Evolutionary conservation across 495 filamentous ascomycete genomes (phyloP).

Genomic region (Annulohypoxylon maeteangense): DNA sequence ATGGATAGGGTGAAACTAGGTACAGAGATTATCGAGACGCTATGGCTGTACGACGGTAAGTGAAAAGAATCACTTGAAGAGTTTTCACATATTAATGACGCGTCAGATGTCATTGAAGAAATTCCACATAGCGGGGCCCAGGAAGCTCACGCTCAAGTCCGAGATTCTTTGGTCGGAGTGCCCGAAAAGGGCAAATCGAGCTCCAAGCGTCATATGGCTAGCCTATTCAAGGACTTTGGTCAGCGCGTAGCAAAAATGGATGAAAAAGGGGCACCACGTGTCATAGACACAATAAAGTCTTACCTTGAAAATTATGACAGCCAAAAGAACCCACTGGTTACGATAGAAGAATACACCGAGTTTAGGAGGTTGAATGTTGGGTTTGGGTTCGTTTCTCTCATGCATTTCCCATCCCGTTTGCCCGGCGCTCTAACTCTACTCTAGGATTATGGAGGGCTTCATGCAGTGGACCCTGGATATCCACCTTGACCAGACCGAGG

Average conservation of each 20-base stretch:
- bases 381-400: slow-evolving; percentile 7
- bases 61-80: background rate
- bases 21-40: slow-evolving; percentile 8
- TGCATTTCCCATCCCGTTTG: background rate
- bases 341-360: slow-evolving; percentile 6
- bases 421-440: background rate
- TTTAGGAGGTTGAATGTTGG: slow-evolving; percentile 14
- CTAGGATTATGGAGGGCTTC: slow-evolving; percentile 15
- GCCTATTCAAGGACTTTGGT: slow-evolving; percentile 7
- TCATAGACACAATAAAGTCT: slow-evolving; percentile 5
- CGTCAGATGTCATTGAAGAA: slow-evolving; percentile 6
- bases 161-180: slow-evolving; percentile 6
- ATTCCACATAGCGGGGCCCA: slow-evolving; percentile 2
- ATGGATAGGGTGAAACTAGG: slow-evolving; percentile 5
- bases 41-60: slow-evolving; percentile 9
- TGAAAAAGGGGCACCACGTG: slow-evolving; percentile 3
- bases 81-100: background rate
- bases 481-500: slow-evolving; percentile 4
- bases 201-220: slow-evolving; percentile 11
- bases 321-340: slow-evolving; percentile 1
- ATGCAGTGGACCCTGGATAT: slow-evolving; percentile 17
- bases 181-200: slow-evolving; percentile 6
- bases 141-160: slow-evolving; percentile 6
- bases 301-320: slow-evolving; percentile 14
- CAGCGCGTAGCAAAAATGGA: slow-evolving; percentile 1